Evolutionary conservation across 2,329 filamentous ascomycete genomes (phyloP).

Genomic region (Penicillium sp.): DNA sequence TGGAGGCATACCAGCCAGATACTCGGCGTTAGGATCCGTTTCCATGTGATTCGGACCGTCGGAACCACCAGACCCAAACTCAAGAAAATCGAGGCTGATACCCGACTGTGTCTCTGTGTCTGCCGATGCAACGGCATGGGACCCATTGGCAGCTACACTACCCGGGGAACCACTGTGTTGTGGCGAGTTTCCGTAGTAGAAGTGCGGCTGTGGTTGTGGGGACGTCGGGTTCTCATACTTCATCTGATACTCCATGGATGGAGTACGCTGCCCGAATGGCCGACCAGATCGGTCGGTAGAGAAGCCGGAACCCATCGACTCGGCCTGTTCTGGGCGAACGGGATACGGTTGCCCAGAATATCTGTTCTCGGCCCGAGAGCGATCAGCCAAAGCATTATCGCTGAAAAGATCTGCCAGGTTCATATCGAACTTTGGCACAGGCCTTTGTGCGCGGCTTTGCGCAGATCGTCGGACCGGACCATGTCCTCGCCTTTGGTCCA

Average conservation of each 20-base stretch:
- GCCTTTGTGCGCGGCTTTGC: constrained; percentile 41
- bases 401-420: constrained; percentile 53
- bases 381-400: constrained; percentile 41
- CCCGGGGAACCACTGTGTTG: constrained; percentile 34
- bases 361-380: constrained; percentile 31
- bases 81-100: constrained; percentile 55
- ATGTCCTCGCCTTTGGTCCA: constrained; percentile 25
- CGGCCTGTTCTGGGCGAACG: constrained; percentile 24
- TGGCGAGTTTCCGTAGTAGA: constrained; percentile 35
- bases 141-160: constrained; percentile 25
- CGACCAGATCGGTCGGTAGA: constrained; percentile 23
- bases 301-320: constrained; percentile 24
- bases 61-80: constrained; percentile 45
- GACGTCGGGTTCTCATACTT: constrained; percentile 37
- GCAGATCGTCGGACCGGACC: constrained; percentile 31
- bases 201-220: constrained; percentile 32
- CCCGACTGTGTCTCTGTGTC: constrained; percentile 28
- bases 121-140: constrained; percentile 21
- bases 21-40: constrained; percentile 30
- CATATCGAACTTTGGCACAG: constrained; percentile 58
- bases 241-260: constrained; percentile 34
- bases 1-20: constrained; percentile 28
- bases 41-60: constrained; percentile 26
- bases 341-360: constrained; percentile 27
- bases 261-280: constrained; percentile 27